Evolutionary conservation across 345 rosid species (phyloP).

Genomic region (Eucalyptus marginata): DNA sequence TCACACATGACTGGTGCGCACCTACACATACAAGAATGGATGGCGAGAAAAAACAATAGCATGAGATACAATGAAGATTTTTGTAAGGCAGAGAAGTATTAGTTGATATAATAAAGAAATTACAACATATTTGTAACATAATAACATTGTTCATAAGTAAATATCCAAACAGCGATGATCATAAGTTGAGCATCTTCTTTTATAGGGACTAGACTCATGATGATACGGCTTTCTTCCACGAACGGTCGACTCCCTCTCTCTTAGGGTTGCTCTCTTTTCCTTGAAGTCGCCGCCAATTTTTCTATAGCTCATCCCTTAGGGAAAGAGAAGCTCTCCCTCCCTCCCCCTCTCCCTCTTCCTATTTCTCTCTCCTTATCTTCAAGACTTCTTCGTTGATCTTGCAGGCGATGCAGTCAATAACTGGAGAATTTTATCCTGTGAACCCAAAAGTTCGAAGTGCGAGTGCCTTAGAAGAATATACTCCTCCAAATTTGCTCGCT

Average conservation of each 20-base stretch:
- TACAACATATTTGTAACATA: not conserved
- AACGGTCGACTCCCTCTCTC: not conserved
- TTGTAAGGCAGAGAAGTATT: not conserved
- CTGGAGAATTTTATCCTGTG: not conserved
- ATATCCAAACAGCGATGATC: not conserved
- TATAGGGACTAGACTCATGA: not conserved
- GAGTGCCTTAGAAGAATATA: not conserved
- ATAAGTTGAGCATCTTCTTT: not conserved
- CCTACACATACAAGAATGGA: too few species aligned
- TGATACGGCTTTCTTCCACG: not conserved
- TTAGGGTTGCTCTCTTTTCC: not conserved
- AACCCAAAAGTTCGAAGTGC: not conserved
- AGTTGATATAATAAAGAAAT: not conserved
- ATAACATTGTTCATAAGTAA: not conserved
- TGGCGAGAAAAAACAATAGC: too few species aligned
- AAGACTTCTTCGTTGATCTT: not conserved
- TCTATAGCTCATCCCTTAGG: not conserved
- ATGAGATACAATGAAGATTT: too few species aligned
- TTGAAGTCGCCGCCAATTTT: not conserved
- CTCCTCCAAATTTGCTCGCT: not conserved
- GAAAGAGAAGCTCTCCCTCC: not conserved
- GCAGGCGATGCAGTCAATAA: not conserved
- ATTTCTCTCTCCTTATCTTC: not conserved
- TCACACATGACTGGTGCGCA: fast-evolving
- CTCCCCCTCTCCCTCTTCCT: not conserved